These are phyloP conservation scores for Populus hybrid DNA, from an alignment of 441 rosid genomes.

Conservation along the genomic window DNA sequence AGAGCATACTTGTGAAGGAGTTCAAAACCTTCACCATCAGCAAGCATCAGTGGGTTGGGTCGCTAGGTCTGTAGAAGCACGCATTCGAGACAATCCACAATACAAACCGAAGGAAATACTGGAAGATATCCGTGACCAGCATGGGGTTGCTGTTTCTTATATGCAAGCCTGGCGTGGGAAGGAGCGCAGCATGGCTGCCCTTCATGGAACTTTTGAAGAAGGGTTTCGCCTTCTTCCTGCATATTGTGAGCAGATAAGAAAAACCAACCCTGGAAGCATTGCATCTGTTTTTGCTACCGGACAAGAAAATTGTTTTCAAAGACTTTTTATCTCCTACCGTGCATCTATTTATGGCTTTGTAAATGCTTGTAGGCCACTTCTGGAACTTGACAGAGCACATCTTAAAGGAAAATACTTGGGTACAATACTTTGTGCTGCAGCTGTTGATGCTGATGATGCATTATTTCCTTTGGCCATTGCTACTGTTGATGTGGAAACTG, in stretches of 20 bases:
- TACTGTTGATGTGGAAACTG: slow-evolving; percentile 66
- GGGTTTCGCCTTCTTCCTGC: slow-evolving; percentile 84
- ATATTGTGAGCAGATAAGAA: slow-evolving; percentile 79
- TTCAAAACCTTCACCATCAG: slow-evolving; percentile 82
- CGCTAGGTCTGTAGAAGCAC: slow-evolving; percentile 94
- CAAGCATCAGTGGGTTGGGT: slow-evolving; percentile 99
- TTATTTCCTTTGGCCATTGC: slow-evolving; percentile 83
- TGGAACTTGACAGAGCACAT: slow-evolving; percentile 83
- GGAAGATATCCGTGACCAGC: slow-evolving; percentile 86
- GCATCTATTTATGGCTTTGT: slow-evolving; percentile 86
- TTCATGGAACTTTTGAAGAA: slow-evolving; percentile 95
- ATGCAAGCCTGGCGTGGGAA: slow-evolving; percentile 99
- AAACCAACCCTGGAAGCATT: slow-evolving; percentile 80
- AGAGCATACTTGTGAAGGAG: slow-evolving; percentile 95
- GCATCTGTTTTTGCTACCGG: slow-evolving; percentile 83
- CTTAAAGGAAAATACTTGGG: slow-evolving; percentile 94
- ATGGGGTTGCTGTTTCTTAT: slow-evolving; percentile 95
- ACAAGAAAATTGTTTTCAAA: slow-evolving; percentile 84
- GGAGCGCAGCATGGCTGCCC: slow-evolving; percentile 97
- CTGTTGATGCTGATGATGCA: slow-evolving; percentile 84
- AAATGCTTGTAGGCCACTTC: slow-evolving; percentile 84
- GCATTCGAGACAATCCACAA: slow-evolving; percentile 80
- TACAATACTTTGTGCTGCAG: slow-evolving; percentile 75
- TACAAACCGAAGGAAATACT: no score
- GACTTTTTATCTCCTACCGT: slow-evolving; percentile 76